Conservation (phyloP, 768 basidiomycete species). For the Boletus fagicola region DNA sequence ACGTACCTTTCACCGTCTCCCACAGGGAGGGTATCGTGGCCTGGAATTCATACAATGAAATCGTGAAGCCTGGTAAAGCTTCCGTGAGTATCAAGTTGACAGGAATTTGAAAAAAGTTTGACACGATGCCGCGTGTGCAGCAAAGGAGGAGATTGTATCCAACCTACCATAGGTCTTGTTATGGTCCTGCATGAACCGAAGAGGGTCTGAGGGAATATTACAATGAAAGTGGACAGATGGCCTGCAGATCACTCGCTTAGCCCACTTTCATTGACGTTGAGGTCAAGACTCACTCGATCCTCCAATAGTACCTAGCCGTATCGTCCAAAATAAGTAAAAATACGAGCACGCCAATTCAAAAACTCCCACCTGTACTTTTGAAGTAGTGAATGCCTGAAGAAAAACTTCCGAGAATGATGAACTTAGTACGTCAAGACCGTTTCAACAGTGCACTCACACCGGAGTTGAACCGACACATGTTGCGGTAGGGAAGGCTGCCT, state of each 20-base stretch:
- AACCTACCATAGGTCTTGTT: constrained; percentile 51
- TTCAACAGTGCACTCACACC: constrained; percentile 42
- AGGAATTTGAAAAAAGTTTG: neutral
- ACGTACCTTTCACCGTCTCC: constrained; percentile 53
- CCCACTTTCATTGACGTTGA: constrained; percentile 38
- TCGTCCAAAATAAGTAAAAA: neutral
- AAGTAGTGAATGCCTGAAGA: constrained; percentile 39
- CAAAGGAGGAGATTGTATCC: neutral
- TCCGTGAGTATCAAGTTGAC: neutral
- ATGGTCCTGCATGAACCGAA: constrained; percentile 55
- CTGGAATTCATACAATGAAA: constrained; percentile 59
- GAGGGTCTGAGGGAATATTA: constrained; percentile 48
- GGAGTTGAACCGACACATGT: constrained; percentile 78
- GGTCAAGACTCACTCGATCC: constrained; percentile 23
- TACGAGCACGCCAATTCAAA: neutral
- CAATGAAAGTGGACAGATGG: constrained; percentile 56
- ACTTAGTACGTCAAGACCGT: neutral
- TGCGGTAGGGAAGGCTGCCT: constrained; percentile 46
- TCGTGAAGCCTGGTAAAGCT: constrained; percentile 49
- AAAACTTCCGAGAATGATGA: constrained; percentile 39
- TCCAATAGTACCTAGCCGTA: constrained; percentile 29
- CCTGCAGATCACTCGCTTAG: constrained; percentile 24
- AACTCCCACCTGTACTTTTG: constrained; percentile 30
- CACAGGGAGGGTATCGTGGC: constrained; percentile 65
- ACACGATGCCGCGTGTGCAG: neutral